Percentiles rank a stretch among this genome's conserved stretches.
Conservation (phyloP, 2,329 filamentous ascomycete species). For the Aureobasidium namibiae region DNA sequence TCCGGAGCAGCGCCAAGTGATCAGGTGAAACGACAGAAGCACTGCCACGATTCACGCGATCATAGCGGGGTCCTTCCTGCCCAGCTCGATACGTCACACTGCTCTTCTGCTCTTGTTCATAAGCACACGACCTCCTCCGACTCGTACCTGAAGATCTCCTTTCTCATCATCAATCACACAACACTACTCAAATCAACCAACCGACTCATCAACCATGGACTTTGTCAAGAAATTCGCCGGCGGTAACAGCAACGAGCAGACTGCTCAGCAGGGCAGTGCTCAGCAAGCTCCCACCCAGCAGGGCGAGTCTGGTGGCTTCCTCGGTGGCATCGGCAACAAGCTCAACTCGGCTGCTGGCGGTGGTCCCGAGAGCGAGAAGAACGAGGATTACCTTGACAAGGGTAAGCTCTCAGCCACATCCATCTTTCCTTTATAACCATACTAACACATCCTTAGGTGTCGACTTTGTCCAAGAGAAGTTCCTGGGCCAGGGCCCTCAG, state of each 20-base stretch:
- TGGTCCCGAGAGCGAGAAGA: constrained; percentile 66
- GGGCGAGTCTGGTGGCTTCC: constrained; percentile 35
- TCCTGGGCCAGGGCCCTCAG: constrained; percentile 55
- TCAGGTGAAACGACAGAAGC: not conserved
- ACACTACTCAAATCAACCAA: not conserved
- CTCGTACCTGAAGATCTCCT: constrained; percentile 1
- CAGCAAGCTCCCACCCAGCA: constrained; percentile 25
- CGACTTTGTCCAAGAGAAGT: constrained; percentile 69
- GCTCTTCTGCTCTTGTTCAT: not conserved
- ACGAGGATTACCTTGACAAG: constrained; percentile 77
- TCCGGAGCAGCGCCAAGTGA: not conserved
- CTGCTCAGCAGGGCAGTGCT: constrained; percentile 18
- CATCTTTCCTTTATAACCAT: not conserved
- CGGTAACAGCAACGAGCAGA: constrained; percentile 18
- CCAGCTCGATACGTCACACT: not conserved
- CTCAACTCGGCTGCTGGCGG: constrained; percentile 65
- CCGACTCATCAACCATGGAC: constrained; percentile 31
- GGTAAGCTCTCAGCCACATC: constrained; percentile 42
- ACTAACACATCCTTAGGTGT: constrained; percentile 46
- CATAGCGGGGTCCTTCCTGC: not conserved
- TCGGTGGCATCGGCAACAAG: constrained; percentile 59
- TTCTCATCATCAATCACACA: not conserved
- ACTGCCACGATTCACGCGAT: constrained; percentile 2
- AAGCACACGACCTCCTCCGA: not conserved
- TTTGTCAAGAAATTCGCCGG: constrained; percentile 40